These are phyloP conservation scores for Podila epigama DNA, from an alignment of 192 early-diverging fungal genomes.

Conservation along the genomic window DNA sequence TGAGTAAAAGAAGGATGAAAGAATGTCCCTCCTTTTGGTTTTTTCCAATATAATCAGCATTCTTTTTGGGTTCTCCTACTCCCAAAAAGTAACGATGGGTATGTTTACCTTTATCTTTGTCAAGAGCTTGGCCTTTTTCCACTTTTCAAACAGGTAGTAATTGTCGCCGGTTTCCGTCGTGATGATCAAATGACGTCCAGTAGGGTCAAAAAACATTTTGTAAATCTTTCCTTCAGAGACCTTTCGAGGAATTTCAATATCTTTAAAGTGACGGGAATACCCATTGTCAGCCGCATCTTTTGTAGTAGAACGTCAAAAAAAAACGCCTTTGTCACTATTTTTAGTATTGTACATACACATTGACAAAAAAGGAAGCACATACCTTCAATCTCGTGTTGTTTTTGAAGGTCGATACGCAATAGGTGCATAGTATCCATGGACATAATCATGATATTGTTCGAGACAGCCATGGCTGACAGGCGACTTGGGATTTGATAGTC, in stretches of 20 bases:
- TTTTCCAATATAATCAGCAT: not conserved
- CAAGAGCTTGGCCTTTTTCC: constrained; percentile 85
- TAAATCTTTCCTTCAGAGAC: constrained; percentile 67
- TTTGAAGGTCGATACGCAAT: constrained; percentile 89
- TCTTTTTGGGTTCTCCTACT: not conserved
- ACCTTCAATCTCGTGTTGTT: constrained; percentile 82
- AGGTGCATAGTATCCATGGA: constrained; percentile 78
- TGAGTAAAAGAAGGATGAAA: not conserved
- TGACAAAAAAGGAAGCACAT: constrained; percentile 2
- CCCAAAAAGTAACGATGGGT: not conserved
- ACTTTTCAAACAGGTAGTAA: constrained; percentile 87
- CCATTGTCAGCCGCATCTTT: no score
- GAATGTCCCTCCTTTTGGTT: not conserved
- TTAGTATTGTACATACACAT: no score
- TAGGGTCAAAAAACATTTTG: constrained; percentile 86
- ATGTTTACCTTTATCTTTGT: constrained; percentile 74
- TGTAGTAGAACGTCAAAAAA: no score
- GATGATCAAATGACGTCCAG: constrained; percentile 87
- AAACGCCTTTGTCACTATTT: no score
- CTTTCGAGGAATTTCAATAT: constrained; percentile 75
- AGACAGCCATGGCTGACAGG: constrained; percentile 77
- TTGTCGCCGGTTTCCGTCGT: constrained; percentile 90
- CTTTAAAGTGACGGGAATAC: constrained; percentile 45
- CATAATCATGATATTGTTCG: constrained; percentile 86
- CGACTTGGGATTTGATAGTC: constrained; percentile 86